These are phyloP conservation scores for Amyloporia xantha DNA, from an alignment of 768 basidiomycete genomes.

Conservation along the genomic window DNA sequence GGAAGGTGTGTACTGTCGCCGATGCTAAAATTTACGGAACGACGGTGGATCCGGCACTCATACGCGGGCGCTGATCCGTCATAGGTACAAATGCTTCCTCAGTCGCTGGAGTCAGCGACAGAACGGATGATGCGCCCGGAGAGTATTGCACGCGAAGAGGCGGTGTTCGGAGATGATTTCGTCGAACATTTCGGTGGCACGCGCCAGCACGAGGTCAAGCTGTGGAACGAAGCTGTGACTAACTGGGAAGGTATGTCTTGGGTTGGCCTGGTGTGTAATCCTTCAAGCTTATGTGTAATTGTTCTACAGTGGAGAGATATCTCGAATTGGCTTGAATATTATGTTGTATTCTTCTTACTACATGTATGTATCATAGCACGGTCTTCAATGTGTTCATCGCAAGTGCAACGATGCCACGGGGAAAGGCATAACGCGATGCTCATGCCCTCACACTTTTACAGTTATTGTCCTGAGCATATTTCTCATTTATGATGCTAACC, in stretches of 20 bases:
- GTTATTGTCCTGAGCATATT: too few species aligned
- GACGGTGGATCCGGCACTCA: too few species aligned
- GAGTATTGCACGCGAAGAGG: conserved; percentile 74
- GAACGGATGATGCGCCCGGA: conserved; percentile 67
- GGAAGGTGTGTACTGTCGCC: conserved; percentile 33
- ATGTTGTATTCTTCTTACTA: too few species aligned
- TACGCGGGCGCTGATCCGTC: conserved; percentile 6
- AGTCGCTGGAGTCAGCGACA: conserved; percentile 75
- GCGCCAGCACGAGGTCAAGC: conserved; percentile 81
- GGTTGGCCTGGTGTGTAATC: too few species aligned
- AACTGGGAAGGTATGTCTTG: conserved; percentile 78
- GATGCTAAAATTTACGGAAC: too few species aligned
- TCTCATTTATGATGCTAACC: too few species aligned
- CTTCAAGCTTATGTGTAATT: too few species aligned
- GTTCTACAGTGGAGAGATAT: conserved; percentile 68
- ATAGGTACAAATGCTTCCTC: conserved; percentile 70
- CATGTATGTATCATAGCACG: too few species aligned
- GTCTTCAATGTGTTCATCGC: too few species aligned
- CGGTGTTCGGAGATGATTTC: conserved; percentile 78
- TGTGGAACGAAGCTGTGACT: conserved; percentile 88
- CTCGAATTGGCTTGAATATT: conserved; percentile 64
- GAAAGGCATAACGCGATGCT: too few species aligned
- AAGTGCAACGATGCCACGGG: too few species aligned
- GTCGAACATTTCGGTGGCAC: conserved; percentile 95
- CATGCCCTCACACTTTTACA: too few species aligned